phyloP scores from a whole-genome alignment of 2,329 filamentous ascomycete species.

The Canariomyces notabilis region DNA sequence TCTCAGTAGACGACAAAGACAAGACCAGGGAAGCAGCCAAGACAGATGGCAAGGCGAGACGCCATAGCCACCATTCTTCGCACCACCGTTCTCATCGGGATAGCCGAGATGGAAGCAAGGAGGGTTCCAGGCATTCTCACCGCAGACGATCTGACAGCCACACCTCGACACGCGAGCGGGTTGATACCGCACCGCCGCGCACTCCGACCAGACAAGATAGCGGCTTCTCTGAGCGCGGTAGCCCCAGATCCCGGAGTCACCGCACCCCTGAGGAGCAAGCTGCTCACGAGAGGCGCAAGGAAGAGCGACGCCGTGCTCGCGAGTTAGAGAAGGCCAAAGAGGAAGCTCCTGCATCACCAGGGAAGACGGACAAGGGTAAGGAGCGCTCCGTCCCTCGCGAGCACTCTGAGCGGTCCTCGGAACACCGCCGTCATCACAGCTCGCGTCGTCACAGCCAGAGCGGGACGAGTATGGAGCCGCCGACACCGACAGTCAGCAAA shows the following conservation, averaged over 20 bases:
- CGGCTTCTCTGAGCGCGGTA: slow-evolving; percentile 40
- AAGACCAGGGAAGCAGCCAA: slow-evolving; percentile 36
- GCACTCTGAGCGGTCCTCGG: slow-evolving; percentile 17
- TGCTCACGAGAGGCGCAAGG: slow-evolving; percentile 45
- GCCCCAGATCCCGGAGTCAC: slow-evolving; percentile 30
- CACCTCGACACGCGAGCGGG: slow-evolving; percentile 29
- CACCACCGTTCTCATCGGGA: slow-evolving; percentile 35
- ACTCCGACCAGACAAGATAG: slow-evolving; percentile 43
- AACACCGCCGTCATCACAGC: slow-evolving; percentile 21
- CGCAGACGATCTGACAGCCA: slow-evolving; percentile 37
- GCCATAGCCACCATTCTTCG: slow-evolving; percentile 38
- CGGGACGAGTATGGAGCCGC: slow-evolving; percentile 19
- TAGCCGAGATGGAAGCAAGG: slow-evolving; percentile 30
- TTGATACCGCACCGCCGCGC: slow-evolving; percentile 32
- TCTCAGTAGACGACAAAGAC: slow-evolving; percentile 46
- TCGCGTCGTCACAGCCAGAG: slow-evolving; percentile 26
- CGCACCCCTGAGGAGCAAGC: slow-evolving; percentile 47
- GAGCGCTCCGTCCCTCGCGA: slow-evolving; percentile 18
- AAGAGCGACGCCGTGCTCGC: slow-evolving; percentile 40
- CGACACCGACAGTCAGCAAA: slow-evolving; percentile 24
- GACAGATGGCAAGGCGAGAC: slow-evolving; percentile 31
- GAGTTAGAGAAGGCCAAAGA: slow-evolving; percentile 26
- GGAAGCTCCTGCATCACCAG: slow-evolving; percentile 15
- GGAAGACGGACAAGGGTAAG: slow-evolving; percentile 20
- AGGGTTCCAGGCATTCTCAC: slow-evolving; percentile 26